A percentile compares a stretch with the other conserved stretches of the same genome.
These are phyloP conservation scores for Camelina sativa DNA, from an alignment of 345 rosid species.

Conservation along the genomic window DNA sequence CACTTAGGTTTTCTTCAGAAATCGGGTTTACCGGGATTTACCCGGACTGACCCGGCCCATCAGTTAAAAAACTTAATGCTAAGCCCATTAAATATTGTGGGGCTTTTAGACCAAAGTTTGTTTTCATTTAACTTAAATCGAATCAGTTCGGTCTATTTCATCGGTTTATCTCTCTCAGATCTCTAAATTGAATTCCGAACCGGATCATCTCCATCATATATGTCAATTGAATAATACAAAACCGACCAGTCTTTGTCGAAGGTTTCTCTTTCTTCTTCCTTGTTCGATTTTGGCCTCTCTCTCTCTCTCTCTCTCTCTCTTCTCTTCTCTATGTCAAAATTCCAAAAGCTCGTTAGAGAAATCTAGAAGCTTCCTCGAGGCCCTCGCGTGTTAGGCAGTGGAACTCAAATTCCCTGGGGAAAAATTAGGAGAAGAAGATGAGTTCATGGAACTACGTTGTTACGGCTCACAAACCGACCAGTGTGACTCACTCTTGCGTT, in stretches of 20 bases:
- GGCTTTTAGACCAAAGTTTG: not conserved
- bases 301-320: not conserved
- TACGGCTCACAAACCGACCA: conserved; percentile 78
- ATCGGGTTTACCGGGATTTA: conserved; percentile 4
- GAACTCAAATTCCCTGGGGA: not conserved
- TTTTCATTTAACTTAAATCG: not conserved
- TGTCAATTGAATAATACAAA: not conserved
- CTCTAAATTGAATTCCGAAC: not conserved
- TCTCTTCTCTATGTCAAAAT: not conserved
- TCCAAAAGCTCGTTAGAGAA: conserved; percentile 26
- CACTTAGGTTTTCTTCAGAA: conserved; percentile 36
- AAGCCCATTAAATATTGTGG: conserved; percentile 12
- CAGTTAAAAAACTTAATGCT: not conserved
- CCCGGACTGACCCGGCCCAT: conserved; percentile 17
- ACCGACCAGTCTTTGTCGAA: conserved; percentile 22
- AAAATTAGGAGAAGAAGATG: conserved; percentile 36
- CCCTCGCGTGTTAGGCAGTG: not conserved
- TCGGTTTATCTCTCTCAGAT: no score
- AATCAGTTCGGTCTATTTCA: not conserved
- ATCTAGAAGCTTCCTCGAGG: conserved; percentile 24
- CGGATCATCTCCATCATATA: not conserved
- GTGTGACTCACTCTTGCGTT: conserved; percentile 95
- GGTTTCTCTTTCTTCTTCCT: conserved; percentile 8
- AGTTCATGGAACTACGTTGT: conserved; percentile 65
- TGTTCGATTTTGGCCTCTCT: conserved; percentile 26